These are phyloP conservation scores for Trametopsis cervina DNA, from an alignment of 768 basidiomycete genomes.

Conservation along the genomic window DNA sequence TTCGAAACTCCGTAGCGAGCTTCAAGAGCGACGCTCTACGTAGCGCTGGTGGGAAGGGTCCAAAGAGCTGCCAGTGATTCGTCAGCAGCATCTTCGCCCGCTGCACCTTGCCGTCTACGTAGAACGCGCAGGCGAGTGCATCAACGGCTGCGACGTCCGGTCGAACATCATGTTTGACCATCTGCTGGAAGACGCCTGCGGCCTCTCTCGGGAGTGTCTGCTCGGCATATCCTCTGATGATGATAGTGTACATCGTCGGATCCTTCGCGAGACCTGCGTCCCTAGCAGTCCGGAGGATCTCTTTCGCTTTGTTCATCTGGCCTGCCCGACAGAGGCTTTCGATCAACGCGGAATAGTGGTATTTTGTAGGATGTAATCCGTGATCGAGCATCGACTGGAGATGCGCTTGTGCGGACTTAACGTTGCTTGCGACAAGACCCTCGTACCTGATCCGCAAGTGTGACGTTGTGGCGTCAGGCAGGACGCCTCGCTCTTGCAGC, in stretches of 20 bases:
- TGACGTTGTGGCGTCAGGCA: slow-evolving; percentile 50
- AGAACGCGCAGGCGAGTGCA: slow-evolving; percentile 63
- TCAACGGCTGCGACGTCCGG: slow-evolving; percentile 72
- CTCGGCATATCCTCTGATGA: slow-evolving; percentile 68
- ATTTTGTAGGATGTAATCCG: slow-evolving; percentile 64
- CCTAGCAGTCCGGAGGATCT: slow-evolving; percentile 45
- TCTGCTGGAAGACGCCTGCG: slow-evolving; percentile 47
- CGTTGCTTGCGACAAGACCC: slow-evolving; percentile 38
- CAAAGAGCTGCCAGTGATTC: slow-evolving; percentile 57
- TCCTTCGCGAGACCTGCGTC: slow-evolving; percentile 48
- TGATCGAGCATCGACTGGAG: slow-evolving; percentile 55
- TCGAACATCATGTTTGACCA: slow-evolving; percentile 51
- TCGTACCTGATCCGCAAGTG: slow-evolving; percentile 61
- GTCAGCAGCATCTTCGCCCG: slow-evolving; percentile 49
- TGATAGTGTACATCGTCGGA: slow-evolving; percentile 67
- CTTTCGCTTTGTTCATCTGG: slow-evolving; percentile 50
- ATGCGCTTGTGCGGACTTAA: slow-evolving; percentile 39
- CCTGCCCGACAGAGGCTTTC: slow-evolving; percentile 60
- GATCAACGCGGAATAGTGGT: slow-evolving; percentile 73
- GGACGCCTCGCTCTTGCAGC: slow-evolving; percentile 39
- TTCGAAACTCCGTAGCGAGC: slow-evolving; percentile 40
- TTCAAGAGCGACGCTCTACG: slow-evolving; percentile 35
- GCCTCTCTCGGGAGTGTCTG: slow-evolving; percentile 48
- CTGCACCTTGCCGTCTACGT: slow-evolving; percentile 43
- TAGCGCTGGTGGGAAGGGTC: slow-evolving; percentile 51